Evolutionary conservation across 306 rosid genomes (phyloP).

Genomic region (Clitoria ternatea): DNA sequence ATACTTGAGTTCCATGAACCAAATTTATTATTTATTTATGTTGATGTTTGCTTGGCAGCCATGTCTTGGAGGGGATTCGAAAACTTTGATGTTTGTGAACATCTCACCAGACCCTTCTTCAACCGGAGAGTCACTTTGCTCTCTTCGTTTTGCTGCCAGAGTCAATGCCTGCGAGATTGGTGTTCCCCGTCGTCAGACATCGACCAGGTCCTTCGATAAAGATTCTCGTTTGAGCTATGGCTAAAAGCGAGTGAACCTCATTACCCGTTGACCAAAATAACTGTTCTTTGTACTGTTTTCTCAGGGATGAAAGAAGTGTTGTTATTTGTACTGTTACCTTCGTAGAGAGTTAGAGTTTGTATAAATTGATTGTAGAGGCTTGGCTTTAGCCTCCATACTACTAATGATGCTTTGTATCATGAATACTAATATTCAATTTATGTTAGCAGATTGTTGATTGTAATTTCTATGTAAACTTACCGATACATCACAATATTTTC

Average conservation of each 20-base stretch:
- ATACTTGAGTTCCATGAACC: background rate
- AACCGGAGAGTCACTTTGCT: constrained; percentile 77
- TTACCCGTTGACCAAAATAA: constrained; percentile 5
- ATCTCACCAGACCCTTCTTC: constrained; percentile 81
- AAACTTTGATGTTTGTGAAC: constrained; percentile 85
- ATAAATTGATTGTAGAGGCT: constrained; percentile 36
- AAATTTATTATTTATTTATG: background rate
- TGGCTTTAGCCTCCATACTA: constrained; percentile 30
- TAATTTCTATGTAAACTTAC: background rate
- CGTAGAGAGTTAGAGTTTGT: constrained; percentile 21
- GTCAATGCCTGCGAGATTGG: constrained; percentile 93
- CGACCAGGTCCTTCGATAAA: constrained; percentile 47
- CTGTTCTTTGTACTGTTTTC: constrained; percentile 15
- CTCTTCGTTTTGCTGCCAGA: constrained; percentile 86
- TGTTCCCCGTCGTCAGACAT: constrained; percentile 83
- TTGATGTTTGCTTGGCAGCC: constrained; percentile 57
- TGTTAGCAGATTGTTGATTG: constrained; percentile 6
- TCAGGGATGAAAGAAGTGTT: background rate
- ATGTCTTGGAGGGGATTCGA: constrained; percentile 89
- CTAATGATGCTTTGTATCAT: constrained; percentile 12
- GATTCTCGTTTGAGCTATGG: constrained; percentile 68
- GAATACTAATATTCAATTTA: background rate
- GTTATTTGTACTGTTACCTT: background rate
- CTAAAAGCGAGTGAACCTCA: constrained; percentile 19
- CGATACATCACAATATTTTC: too few species aligned